These are phyloP conservation scores for Polychaeton citri DNA, from an alignment of 2,329 filamentous ascomycete species.

Conservation along the genomic window DNA sequence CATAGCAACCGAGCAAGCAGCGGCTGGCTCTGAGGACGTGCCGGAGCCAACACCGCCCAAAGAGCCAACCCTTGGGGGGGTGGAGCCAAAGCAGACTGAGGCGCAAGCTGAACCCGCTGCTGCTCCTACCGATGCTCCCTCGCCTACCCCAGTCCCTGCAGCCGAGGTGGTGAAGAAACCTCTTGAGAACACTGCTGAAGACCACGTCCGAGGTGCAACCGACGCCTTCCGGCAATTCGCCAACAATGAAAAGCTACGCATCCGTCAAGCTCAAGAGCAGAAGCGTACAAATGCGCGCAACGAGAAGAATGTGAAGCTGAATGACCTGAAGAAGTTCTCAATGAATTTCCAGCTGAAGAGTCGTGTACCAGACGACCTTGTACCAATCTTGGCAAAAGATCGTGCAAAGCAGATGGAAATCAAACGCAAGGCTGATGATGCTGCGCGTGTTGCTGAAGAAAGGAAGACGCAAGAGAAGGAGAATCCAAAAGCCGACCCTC, in stretches of 20 bases:
- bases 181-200: slow-evolving; percentile 41
- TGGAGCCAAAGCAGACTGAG: slow-evolving; percentile 5
- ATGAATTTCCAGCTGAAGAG: slow-evolving; percentile 88
- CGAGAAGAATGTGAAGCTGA: slow-evolving; percentile 86
- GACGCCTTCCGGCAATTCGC: slow-evolving; percentile 54
- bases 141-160: not conserved
- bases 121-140: not conserved
- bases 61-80: too few species aligned
- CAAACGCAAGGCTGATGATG: slow-evolving; percentile 70
- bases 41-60: not conserved
- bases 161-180: slow-evolving; percentile 4
- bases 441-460: slow-evolving; percentile 47
- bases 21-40: slow-evolving; percentile 1
- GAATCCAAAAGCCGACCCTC: slow-evolving; percentile 1
- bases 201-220: slow-evolving; percentile 47
- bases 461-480: slow-evolving; percentile 23
- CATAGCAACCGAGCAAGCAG: slow-evolving; percentile 6
- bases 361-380: slow-evolving; percentile 78
- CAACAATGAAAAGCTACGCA: slow-evolving; percentile 46
- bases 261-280: slow-evolving; percentile 42
- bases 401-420: slow-evolving; percentile 90
- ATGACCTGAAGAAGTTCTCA: slow-evolving; percentile 90
- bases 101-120: slow-evolving; percentile 1
- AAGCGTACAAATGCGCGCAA: slow-evolving; percentile 42
- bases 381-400: slow-evolving; percentile 92